A percentile compares a stretch with the other conserved stretches of the same genome.
These are phyloP conservation scores for Myrica gale DNA, from an alignment of 306 rosid genomes.

Conservation along the genomic window DNA sequence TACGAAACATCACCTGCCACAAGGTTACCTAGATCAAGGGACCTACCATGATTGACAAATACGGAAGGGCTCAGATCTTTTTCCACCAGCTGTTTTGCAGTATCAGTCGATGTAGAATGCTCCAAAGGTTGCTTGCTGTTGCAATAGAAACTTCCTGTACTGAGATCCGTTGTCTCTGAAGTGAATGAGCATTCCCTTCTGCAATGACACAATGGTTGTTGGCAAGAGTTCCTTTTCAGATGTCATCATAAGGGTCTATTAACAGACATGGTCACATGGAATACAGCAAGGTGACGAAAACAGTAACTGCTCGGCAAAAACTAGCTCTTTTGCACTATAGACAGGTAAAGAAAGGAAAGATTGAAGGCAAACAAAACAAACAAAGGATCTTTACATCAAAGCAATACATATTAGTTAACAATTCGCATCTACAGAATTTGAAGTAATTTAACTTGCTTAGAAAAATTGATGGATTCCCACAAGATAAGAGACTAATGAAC, in stretches of 20 bases:
- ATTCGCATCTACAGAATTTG: not conserved
- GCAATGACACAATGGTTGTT: constrained; percentile 13
- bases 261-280: constrained; percentile 19
- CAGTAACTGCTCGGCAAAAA: constrained; percentile 7
- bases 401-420: not conserved
- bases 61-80: constrained; percentile 45
- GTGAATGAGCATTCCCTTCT: constrained; percentile 41
- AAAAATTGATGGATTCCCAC: too few relatives aligned
- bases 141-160: constrained; percentile 50
- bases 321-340: not conserved
- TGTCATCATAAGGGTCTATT: not conserved
- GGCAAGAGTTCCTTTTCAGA: constrained; percentile 8
- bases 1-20: not conserved
- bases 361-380: not conserved
- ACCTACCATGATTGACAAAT: constrained; percentile 79
- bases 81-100: constrained; percentile 47
- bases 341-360: not conserved
- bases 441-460: not conserved
- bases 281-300: constrained; percentile 13
- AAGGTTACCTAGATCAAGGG: not conserved
- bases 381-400: not conserved
- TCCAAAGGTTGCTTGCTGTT: constrained; percentile 49
- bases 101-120: constrained; percentile 49
- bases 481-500: not conserved
- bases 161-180: constrained; percentile 57